These are phyloP conservation scores for Microbotryum silenes-acaulis DNA, from an alignment of 1,284 basidiomycete species.

Conservation along the genomic window DNA sequence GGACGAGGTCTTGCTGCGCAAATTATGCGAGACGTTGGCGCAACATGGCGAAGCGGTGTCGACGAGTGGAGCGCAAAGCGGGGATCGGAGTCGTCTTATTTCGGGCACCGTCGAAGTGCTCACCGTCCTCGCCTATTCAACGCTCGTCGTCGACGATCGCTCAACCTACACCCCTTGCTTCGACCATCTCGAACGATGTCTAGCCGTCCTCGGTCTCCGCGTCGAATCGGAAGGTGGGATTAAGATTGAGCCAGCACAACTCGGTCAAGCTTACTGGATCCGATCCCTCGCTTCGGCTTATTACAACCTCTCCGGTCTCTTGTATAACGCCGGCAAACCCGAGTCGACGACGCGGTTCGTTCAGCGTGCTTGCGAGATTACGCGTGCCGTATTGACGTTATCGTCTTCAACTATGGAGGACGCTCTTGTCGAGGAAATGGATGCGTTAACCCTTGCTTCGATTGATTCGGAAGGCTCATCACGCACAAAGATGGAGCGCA, in stretches of 20 bases:
- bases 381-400: conserved; percentile 22
- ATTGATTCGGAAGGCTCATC: too few relatives aligned
- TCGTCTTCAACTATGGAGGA: background rate
- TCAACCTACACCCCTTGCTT: conserved; percentile 8
- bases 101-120: conserved; percentile 31
- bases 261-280: conserved; percentile 25
- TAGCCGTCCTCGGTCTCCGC: background rate
- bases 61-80: background rate
- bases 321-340: conserved; percentile 38
- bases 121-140: conserved; percentile 30
- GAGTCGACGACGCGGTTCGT: conserved; percentile 36
- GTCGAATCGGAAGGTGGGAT: conserved; percentile 5
- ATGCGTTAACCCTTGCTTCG: too few relatives aligned
- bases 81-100: background rate
- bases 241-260: background rate
- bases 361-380: conserved; percentile 32
- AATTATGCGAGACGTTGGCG: background rate
- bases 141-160: conserved; percentile 14
- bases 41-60: too few relatives aligned
- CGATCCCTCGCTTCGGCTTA: conserved; percentile 38
- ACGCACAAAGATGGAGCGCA: too few relatives aligned
- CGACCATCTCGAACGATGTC: conserved; percentile 4
- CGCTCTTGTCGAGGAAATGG: too few relatives aligned
- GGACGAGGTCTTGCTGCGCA: background rate
- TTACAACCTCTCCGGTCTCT: conserved; percentile 41